Base-by-base conservation (phyloP, 2,329 filamentous ascomycete species). In the Alternaria angustiovoidea region DNA sequence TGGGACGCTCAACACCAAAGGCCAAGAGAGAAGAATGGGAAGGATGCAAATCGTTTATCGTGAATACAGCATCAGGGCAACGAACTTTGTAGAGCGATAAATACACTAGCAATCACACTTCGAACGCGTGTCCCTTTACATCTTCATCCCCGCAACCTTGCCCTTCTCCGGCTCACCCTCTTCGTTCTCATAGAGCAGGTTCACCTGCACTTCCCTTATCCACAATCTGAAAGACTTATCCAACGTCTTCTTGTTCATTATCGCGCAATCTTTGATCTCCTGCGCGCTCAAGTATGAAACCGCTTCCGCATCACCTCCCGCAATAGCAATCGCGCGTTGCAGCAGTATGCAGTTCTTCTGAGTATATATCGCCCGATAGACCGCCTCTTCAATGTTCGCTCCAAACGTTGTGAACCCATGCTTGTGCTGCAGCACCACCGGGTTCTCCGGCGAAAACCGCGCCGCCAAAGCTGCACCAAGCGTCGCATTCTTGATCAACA, bases 391-490 rank as follows among this genome's bases (percentile, higher is more conserved):
- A n/a, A 82, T 74, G 5, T 61, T 71, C 0, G 56, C 57, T 0
- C 78, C 81, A 6, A 78, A 68, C 32, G 73, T 75, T 1, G 80
- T 81, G 47, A 82, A 82, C 0, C 81, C 81, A 51, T 82, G 80
- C 9, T 80, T 80, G 12, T 80, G 76, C 75, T 81, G 81, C 51
- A 79, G 55, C 4, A 78, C 73, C 2, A 78, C 73, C 0, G 73
- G 66, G n/a, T 42, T 53, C 2, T 68, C 55, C 1, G 61, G 59
- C 2, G 64, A 57, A 0, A 70, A 34, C 8, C 60, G 61, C 1
- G 44, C 43, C 4, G 75, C 75, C 1, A 78, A 57, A 4, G 67
- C 59, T 4, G 63, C 60, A 5, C 75, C 76, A 0, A 77, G 59
- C 0, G 28, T 32, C 1, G 65, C 42, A 4, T 51, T 68, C 14